Base-by-base conservation (phyloP, 2,329 filamentous ascomycete species). In the Gliomastix tumulicola region DNA sequence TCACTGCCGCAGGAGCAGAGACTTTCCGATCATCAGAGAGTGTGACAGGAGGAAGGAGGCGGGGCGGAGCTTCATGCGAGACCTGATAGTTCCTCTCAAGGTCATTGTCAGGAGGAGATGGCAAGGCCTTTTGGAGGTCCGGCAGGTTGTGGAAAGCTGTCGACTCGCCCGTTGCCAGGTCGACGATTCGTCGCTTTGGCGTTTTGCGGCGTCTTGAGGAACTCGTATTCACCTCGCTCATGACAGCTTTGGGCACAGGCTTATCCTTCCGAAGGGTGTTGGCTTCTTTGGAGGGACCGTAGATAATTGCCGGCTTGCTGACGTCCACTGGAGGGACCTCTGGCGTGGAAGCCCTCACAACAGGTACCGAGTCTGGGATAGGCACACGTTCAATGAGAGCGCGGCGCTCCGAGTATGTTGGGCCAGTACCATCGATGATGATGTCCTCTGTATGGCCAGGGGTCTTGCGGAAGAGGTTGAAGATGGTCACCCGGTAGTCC, bases 371-470 rank as follows among this genome's bases (percentile, higher is more conserved):
- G 19, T 84, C 75, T 15, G 82, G 78, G 48, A 94, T 81, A 3
- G 85, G 82, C 10, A 73, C 85, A 32, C 89, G 79, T 35, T 96
- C 89, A 6, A 89, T 75, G 30, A 98, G 71, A 46, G 85, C 82
- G 50, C 88, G 88, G 54, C 80, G 82, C 65, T 98, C 92, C 13
- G 80, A 76, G 52, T 88, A 94, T n/a, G 76, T 82, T 2, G 92
- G 90, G 0, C 83, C 83, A 22, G 78, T 77, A 3, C 84, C 82
- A 56, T 98, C 92, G 48, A 98, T 90, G 32, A 88, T 69, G 41
- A 97, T 80, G 53, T 98, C 92, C 46, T 95, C 86, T 0, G 82
- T 84, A 52, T 92, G 94, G 6, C 92, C 92, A 10, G 90, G 87
- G 0, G 87, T 88, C 41, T 79, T 82, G 44, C 92, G 79, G 69